Evolutionary conservation across 495 filamentous ascomycete species (phyloP).

Genomic region (Pyronema omphalodes): DNA sequence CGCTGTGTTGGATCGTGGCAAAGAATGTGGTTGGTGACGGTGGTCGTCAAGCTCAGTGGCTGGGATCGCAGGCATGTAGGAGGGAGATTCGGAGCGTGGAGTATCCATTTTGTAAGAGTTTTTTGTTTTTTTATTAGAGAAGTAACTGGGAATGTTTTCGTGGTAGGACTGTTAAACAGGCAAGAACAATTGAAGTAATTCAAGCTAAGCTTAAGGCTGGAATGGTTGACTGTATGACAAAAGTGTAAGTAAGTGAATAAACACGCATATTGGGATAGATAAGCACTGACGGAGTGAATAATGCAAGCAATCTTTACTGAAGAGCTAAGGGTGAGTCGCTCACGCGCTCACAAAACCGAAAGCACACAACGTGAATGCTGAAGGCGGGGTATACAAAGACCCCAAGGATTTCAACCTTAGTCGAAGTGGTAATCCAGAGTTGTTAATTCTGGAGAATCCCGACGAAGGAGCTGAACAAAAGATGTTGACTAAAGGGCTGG

Average conservation of each 20-base stretch:
- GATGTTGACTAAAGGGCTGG: not conserved
- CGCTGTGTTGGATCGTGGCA: conserved; percentile 31
- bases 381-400: conserved; percentile 1
- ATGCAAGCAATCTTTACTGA: not conserved
- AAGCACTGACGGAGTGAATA: too few relatives aligned
- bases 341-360: conserved; percentile 7
- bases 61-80: conserved; percentile 40
- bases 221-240: too few relatives aligned
- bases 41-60: conserved; percentile 87
- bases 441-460: not conserved
- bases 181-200: not conserved
- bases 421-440: conserved; percentile 2
- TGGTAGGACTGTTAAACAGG: not conserved
- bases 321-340: conserved; percentile 4
- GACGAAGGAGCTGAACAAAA: conserved; percentile 1
- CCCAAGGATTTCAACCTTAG: conserved; percentile 3
- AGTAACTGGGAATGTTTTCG: not conserved
- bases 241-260: too few relatives aligned
- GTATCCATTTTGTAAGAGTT: conserved; percentile 30
- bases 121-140: not conserved
- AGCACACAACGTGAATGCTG: conserved; percentile 2
- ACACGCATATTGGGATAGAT: too few relatives aligned
- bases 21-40: conserved; percentile 53
- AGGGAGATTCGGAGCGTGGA: conserved; percentile 35
- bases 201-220: too few relatives aligned